A percentile compares a stretch with the other conserved stretches of the same genome.
Evolutionary conservation across 495 filamentous ascomycete species (phyloP).

Genomic region (Neurospora hispaniola): DNA sequence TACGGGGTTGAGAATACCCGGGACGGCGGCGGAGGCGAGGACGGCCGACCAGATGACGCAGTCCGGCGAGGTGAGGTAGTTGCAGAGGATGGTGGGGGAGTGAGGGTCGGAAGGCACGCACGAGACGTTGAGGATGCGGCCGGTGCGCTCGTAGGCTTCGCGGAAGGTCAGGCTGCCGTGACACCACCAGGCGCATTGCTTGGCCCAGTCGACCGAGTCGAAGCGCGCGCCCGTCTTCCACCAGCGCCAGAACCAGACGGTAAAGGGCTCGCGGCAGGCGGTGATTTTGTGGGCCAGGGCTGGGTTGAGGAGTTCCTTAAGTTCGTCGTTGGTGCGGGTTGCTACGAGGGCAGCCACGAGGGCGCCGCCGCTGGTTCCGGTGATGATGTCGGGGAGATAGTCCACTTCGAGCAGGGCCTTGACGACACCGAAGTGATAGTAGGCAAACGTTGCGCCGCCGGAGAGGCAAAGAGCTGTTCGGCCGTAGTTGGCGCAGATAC

Average conservation of each 20-base stretch:
- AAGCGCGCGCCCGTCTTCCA: conserved; percentile 89
- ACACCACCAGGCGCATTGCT: conserved; percentile 75
- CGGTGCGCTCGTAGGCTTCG: conserved; percentile 90
- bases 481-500: conserved; percentile 81
- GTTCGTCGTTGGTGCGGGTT: conserved; percentile 83
- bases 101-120: conserved; percentile 97
- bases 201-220: conserved; percentile 87
- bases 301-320: conserved; percentile 75
- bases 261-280: conserved; percentile 70
- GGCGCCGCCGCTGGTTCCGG: conserved; percentile 88
- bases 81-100: conserved; percentile 79
- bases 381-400: conserved; percentile 84
- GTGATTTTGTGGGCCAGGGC: conserved; percentile 74
- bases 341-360: conserved; percentile 80
- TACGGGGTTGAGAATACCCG: conserved; percentile 90
- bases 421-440: conserved; percentile 91
- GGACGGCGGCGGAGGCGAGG: conserved; percentile 88
- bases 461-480: conserved; percentile 87
- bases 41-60: conserved; percentile 98
- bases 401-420: conserved; percentile 83
- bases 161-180: conserved; percentile 84
- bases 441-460: conserved; percentile 92
- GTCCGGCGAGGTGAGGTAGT: conserved; percentile 89
- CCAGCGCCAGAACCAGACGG: conserved; percentile 72
- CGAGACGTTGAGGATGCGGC: conserved; percentile 86